A percentile compares a stretch with the other conserved stretches of the same genome.
phyloP scores from a whole-genome alignment of 2,329 filamentous ascomycete genomes.

The Botrytis hyacinthi region DNA sequence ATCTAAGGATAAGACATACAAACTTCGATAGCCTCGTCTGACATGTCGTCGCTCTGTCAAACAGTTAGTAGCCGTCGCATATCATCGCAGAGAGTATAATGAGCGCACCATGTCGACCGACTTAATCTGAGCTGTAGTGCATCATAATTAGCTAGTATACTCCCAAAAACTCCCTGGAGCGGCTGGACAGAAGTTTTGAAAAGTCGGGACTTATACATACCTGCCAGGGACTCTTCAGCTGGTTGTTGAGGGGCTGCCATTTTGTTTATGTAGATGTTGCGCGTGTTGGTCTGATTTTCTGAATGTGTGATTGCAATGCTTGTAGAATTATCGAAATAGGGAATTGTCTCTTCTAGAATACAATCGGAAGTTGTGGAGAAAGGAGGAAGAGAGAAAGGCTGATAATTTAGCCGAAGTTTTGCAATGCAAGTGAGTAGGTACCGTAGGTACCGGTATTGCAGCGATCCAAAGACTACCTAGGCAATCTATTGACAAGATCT shows the following conservation, averaged over 20 bases:
- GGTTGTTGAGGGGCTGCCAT: slow-evolving; percentile 26
- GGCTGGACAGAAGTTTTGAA: neutral
- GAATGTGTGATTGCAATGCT: neutral
- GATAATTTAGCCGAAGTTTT: slow-evolving; percentile 22
- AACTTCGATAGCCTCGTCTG: slow-evolving; percentile 90
- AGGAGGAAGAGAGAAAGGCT: slow-evolving; percentile 23
- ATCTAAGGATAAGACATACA: slow-evolving; percentile 57
- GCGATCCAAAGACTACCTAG: neutral
- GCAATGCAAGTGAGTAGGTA: neutral
- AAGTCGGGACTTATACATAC: slow-evolving; percentile 7
- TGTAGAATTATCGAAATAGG: slow-evolving; percentile 1
- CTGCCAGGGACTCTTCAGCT: slow-evolving; percentile 24
- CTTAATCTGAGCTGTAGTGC: slow-evolving; percentile 79
- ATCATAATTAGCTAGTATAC: slow-evolving; percentile 23
- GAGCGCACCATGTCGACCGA: slow-evolving; percentile 90
- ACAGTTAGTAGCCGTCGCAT: slow-evolving; percentile 26
- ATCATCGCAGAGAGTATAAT: neutral
- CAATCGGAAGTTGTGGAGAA: slow-evolving; percentile 7
- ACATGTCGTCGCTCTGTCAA: slow-evolving; percentile 89
- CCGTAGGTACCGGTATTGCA: too few species aligned
- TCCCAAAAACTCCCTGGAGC: neutral
- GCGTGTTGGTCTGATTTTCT: neutral
- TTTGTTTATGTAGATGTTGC: neutral
- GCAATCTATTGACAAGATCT: neutral
- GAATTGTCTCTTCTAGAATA: slow-evolving; percentile 16